These are phyloP conservation scores for Magnolia kwangsiensis DNA, from an alignment of 164 flowering plant genomes.

Conservation along the genomic window DNA sequence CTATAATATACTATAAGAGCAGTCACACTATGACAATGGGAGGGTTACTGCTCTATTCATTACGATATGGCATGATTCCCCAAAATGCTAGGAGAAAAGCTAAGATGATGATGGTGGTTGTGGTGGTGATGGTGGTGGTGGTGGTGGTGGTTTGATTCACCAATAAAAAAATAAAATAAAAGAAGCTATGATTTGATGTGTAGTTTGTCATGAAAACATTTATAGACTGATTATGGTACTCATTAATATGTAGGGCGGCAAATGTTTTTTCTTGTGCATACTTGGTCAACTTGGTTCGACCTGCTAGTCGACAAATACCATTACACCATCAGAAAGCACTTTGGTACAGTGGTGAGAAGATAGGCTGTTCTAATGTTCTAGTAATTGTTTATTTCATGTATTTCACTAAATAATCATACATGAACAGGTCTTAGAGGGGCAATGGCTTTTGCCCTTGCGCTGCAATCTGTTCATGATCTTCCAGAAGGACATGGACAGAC, in stretches of 20 bases:
- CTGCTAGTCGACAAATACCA: slow-evolving; percentile 75
- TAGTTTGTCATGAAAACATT: background rate
- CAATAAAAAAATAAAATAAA: too few species aligned
- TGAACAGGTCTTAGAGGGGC: slow-evolving; percentile 95
- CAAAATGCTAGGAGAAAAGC: background rate
- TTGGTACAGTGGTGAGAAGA: slow-evolving; percentile 94
- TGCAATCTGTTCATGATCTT: slow-evolving; percentile 97
- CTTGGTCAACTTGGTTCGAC: slow-evolving; percentile 85
- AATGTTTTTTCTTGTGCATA: slow-evolving; percentile 95
- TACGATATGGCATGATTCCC: background rate
- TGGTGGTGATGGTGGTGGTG: background rate
- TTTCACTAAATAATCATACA: background rate
- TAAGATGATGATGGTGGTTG: background rate
- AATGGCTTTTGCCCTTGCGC: slow-evolving; percentile 99
- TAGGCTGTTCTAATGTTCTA: slow-evolving; percentile 4
- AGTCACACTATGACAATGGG: background rate
- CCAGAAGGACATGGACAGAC: slow-evolving; percentile 99
- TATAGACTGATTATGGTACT: background rate
- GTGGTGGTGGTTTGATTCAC: background rate
- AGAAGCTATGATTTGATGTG: background rate
- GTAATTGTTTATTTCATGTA: background rate
- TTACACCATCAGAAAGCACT: slow-evolving; percentile 92
- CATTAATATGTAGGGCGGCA: slow-evolving; percentile 60
- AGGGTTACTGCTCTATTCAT: background rate
- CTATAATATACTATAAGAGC: background rate